These are phyloP conservation scores for Turritis glabra DNA, from an alignment of 345 rosid genomes.

Conservation along the genomic window DNA sequence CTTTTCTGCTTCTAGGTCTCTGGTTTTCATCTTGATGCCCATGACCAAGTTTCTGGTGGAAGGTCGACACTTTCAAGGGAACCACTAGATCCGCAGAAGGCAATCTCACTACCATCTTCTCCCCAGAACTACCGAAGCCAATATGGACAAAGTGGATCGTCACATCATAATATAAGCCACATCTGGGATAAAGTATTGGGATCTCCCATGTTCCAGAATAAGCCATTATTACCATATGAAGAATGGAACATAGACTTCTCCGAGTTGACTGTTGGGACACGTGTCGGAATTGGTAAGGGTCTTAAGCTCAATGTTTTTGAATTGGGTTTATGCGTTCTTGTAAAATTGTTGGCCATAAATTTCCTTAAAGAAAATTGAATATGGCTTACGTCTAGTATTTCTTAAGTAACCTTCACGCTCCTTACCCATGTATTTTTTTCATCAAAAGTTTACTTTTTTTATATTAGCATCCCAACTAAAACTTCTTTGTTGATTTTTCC, in stretches of 20 bases:
- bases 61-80: constrained; percentile 64
- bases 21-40: constrained; percentile 61
- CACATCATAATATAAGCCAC: constrained; percentile 46
- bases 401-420: neutral
- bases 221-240: constrained; percentile 71
- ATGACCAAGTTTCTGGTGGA: constrained; percentile 59
- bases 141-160: constrained; percentile 56
- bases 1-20: constrained; percentile 49
- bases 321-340: neutral
- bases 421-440: neutral
- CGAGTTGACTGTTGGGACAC: constrained; percentile 88
- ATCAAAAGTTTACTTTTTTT: neutral
- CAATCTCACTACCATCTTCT: constrained; percentile 91
- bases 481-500: constrained; percentile 11
- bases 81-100: constrained; percentile 74
- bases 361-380: neutral
- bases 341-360: neutral
- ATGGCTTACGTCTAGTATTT: neutral
- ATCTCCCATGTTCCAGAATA: constrained; percentile 75
- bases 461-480: neutral
- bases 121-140: constrained; percentile 77
- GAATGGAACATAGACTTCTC: constrained; percentile 98
- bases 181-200: constrained; percentile 88
- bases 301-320: constrained; percentile 2
- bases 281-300: constrained; percentile 91